Percentiles rank a stretch among this genome's conserved stretches.
phyloP scores from a whole-genome alignment of 257 asterid genomes.

The Mentha longifolia region DNA sequence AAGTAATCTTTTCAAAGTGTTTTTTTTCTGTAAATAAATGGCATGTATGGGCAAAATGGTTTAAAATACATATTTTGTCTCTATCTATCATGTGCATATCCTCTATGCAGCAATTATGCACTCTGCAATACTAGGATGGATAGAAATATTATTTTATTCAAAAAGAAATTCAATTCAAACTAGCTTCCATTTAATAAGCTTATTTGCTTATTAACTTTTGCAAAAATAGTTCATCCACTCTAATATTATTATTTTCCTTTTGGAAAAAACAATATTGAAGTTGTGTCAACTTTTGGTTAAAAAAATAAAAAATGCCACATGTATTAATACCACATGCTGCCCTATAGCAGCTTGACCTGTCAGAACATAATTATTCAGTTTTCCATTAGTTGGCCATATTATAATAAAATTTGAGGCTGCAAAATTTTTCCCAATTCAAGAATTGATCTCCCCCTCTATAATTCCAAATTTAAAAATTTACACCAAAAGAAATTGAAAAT shows the following conservation, averaged over 20 bases:
- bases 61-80: slow-evolving; percentile 30
- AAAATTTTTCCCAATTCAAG: background rate
- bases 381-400: slow-evolving; percentile 35
- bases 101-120: slow-evolving; percentile 1
- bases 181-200: background rate
- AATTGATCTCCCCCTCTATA: background rate
- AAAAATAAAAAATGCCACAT: background rate
- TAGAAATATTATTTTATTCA: background rate
- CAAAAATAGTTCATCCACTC: background rate
- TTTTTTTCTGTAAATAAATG: slow-evolving; percentile 36
- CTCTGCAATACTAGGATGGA: slow-evolving; percentile 28
- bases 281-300: no score
- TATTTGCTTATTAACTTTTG: background rate
- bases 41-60: slow-evolving; percentile 42
- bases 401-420: background rate
- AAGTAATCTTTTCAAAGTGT: slow-evolving; percentile 21
- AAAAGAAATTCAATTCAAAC: background rate
- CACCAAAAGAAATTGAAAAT: background rate
- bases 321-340: slow-evolving; percentile 32
- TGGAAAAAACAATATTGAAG: no score
- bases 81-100: slow-evolving; percentile 15
- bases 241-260: no score
- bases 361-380: slow-evolving; percentile 30
- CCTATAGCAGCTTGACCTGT: slow-evolving; percentile 41
- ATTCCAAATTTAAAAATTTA: slow-evolving; percentile 2